These are phyloP conservation scores for Biancaea sappan DNA, from an alignment of 306 rosid species.

Conservation along the genomic window DNA sequence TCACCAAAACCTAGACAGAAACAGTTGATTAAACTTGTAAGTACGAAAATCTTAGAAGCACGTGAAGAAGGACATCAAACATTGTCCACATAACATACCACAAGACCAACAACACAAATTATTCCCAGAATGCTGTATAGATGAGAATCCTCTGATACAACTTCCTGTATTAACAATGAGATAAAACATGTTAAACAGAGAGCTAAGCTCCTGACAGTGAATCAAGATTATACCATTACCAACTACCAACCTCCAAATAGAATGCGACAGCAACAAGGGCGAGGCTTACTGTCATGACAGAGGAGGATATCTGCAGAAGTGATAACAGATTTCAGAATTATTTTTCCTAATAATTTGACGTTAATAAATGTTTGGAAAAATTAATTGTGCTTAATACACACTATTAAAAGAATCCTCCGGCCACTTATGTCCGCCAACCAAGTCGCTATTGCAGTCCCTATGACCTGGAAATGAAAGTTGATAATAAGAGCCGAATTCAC, in stretches of 20 bases:
- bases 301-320: conserved; percentile 59
- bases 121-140: conserved; percentile 50
- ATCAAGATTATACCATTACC: conserved; percentile 27
- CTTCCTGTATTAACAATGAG: conserved; percentile 40
- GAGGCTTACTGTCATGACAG: conserved; percentile 71
- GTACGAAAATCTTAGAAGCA: background rate
- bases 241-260: conserved; percentile 58
- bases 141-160: conserved; percentile 43
- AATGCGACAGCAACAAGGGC: conserved; percentile 63
- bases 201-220: conserved; percentile 22
- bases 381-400: conserved; percentile 37
- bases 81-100: conserved; percentile 52
- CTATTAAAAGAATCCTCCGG: conserved; percentile 71
- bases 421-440: conserved; percentile 83
- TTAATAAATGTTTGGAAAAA: background rate
- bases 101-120: conserved; percentile 64
- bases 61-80: background rate
- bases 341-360: conserved; percentile 1
- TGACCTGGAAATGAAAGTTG: conserved; percentile 48
- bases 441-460: conserved; percentile 68
- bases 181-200: conserved; percentile 24
- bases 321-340: conserved; percentile 6
- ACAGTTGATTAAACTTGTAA: conserved; percentile 21
- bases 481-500: conserved; percentile 13
- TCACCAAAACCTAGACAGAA: conserved; percentile 53